Percentiles rank a stretch among this genome's conserved stretches.
Evolutionary conservation across 129 eudicot genomes (phyloP).

Genomic region (Flaveria brownii): DNA sequence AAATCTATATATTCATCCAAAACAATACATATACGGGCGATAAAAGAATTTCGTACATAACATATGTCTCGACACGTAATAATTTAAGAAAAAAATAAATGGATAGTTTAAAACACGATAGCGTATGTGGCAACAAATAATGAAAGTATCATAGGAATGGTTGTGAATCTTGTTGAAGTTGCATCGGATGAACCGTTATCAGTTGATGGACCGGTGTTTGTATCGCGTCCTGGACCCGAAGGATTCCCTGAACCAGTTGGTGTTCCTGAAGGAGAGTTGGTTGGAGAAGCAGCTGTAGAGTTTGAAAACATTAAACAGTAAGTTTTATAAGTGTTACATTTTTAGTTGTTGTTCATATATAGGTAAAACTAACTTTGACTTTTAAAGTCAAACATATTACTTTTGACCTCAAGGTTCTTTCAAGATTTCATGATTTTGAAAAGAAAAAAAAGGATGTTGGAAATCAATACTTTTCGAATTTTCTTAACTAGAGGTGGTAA

Average conservation of each 20-base stretch:
- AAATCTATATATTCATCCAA: slow-evolving; percentile 17
- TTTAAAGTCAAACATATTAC: background rate
- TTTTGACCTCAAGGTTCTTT: background rate
- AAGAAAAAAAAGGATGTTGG: too few relatives aligned
- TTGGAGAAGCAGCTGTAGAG: slow-evolving; percentile 52
- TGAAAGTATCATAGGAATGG: slow-evolving; percentile 38
- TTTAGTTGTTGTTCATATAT: background rate
- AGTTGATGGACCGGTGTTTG: slow-evolving; percentile 53
- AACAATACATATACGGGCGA: slow-evolving; percentile 15
- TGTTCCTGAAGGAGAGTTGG: slow-evolving; percentile 50
- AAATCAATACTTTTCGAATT: too few relatives aligned
- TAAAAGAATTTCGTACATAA: slow-evolving; percentile 28
- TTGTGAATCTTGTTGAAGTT: slow-evolving; percentile 47
- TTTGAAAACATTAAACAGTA: slow-evolving; percentile 15
- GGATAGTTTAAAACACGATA: slow-evolving; percentile 2
- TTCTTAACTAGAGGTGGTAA: too few relatives aligned
- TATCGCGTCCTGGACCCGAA: slow-evolving; percentile 38
- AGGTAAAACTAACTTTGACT: background rate
- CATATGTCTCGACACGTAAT: slow-evolving; percentile 21
- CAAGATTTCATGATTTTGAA: background rate
- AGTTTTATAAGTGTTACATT: background rate
- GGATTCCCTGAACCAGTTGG: slow-evolving; percentile 44
- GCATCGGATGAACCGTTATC: slow-evolving; percentile 61
- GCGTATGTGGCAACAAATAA: slow-evolving; percentile 21
- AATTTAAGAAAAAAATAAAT: slow-evolving; percentile 20